These are phyloP conservation scores for Xylaria sp. DNA, from an alignment of 2,329 filamentous ascomycete species.

Conservation along the genomic window DNA sequence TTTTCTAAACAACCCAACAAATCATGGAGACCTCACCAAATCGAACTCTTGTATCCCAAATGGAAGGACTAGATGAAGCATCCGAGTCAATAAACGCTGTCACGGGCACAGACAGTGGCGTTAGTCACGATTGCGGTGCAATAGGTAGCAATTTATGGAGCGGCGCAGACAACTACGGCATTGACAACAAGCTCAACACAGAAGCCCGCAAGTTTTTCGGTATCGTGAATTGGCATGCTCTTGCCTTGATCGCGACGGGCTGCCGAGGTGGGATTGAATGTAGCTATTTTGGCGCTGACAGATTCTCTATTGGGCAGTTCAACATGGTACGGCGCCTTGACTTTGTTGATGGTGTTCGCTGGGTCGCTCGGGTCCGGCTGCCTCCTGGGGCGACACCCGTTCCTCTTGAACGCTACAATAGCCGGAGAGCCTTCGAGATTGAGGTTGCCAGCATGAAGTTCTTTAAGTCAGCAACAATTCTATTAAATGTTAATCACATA, in stretches of 20 bases:
- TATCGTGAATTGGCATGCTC: slow-evolving; percentile 19
- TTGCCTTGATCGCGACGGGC: slow-evolving; percentile 13
- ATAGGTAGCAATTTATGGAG: slow-evolving; percentile 11
- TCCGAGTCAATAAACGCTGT: neutral
- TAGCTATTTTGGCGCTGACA: neutral
- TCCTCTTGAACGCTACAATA: slow-evolving; percentile 1
- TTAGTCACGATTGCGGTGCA: neutral
- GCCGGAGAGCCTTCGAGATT: slow-evolving; percentile 11
- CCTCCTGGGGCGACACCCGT: slow-evolving; percentile 7
- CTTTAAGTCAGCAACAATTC: slow-evolving; percentile 4
- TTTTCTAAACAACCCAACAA: neutral
- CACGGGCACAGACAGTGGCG: neutral
- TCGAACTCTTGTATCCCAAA: neutral
- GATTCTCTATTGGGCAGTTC: slow-evolving; percentile 15
- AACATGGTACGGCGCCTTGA: slow-evolving; percentile 29
- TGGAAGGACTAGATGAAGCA: neutral
- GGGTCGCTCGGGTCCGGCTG: slow-evolving; percentile 23
- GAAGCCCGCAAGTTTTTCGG: slow-evolving; percentile 11
- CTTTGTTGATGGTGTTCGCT: slow-evolving; percentile 26
- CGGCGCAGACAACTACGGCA: neutral
- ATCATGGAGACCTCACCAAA: neutral
- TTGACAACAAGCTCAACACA: neutral
- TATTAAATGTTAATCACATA: neutral
- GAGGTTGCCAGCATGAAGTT: slow-evolving; percentile 33
- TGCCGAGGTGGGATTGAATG: slow-evolving; percentile 18